Percentiles rank a stretch among this genome's conserved stretches.
Evolutionary conservation across 2,329 filamentous ascomycete species (phyloP).

Genomic region (Sporothrix brunneoviolacea): DNA sequence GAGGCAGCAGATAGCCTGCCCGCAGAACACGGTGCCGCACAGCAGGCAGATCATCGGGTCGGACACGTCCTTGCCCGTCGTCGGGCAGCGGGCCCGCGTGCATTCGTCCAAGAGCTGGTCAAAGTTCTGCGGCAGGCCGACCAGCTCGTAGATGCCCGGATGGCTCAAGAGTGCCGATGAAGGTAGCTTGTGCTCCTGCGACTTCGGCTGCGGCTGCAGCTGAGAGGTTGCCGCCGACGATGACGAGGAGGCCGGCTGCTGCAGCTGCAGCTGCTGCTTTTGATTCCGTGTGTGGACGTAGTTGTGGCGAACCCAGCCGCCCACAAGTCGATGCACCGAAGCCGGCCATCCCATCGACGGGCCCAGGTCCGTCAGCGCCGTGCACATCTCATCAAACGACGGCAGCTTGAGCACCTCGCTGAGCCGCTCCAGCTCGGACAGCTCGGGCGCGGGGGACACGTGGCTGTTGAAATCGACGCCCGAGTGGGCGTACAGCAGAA

Average conservation of each 20-base stretch:
- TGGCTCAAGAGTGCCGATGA: conserved; percentile 57
- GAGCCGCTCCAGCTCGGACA: conserved; percentile 75
- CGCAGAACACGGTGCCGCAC: conserved; percentile 95
- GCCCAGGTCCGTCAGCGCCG: conserved; percentile 44
- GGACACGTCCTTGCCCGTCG: conserved; percentile 81
- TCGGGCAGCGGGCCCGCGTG: conserved; percentile 75
- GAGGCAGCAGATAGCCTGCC: conserved; percentile 86
- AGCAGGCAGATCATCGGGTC: conserved; percentile 91
- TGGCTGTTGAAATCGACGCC: conserved; percentile 80
- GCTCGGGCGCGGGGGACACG: conserved; percentile 54
- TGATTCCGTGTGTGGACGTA: conserved; percentile 25
- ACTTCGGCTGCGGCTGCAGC: neutral
- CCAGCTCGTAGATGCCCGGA: conserved; percentile 87
- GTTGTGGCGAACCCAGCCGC: conserved; percentile 66
- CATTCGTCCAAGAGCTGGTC: conserved; percentile 90
- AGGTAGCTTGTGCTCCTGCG: conserved; percentile 17
- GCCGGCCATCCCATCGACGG: conserved; percentile 44
- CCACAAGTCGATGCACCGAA: conserved; percentile 38
- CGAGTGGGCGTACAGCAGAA: conserved; percentile 81
- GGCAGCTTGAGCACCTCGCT: conserved; percentile 70
- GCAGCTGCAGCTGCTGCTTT: conserved; percentile 6
- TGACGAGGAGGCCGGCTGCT: conserved; percentile 6
- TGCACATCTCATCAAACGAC: conserved; percentile 70
- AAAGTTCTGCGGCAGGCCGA: conserved; percentile 86
- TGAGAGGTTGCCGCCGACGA: neutral